These are phyloP conservation scores for Rhizoctonia solani DNA, from an alignment of 1,284 basidiomycete species.

Conservation along the genomic window DNA sequence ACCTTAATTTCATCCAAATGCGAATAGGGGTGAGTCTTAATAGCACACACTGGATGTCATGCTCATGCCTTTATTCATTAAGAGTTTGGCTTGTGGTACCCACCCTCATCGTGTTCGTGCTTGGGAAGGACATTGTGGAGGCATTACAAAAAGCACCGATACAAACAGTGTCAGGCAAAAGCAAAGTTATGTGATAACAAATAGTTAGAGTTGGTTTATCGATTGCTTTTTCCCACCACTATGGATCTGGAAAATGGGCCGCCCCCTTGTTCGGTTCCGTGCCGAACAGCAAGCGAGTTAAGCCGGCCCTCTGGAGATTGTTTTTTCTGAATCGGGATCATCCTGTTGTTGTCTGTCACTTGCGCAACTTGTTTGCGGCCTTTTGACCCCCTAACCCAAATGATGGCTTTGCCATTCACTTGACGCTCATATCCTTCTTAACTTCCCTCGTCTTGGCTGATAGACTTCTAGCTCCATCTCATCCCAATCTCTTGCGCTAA, in stretches of 20 bases:
- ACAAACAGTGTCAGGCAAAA: conserved; percentile 9
- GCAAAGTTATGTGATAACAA: background rate
- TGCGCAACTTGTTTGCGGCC: background rate
- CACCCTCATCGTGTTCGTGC: conserved; percentile 55
- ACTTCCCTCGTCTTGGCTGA: background rate
- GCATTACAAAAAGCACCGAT: conserved; percentile 54
- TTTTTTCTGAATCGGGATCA: conserved; percentile 18
- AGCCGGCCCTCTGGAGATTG: background rate
- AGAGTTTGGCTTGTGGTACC: conserved; percentile 78
- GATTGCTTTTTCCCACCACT: background rate
- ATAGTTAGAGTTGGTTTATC: background rate
- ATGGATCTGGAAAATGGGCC: background rate
- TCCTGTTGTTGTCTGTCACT: background rate
- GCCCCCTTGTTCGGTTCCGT: background rate
- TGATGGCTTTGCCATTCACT: conserved; percentile 5
- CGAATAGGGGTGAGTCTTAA: conserved; percentile 31
- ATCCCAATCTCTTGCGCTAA: background rate
- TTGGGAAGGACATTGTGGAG: conserved; percentile 61
- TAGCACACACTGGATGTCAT: background rate
- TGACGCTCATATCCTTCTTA: background rate
- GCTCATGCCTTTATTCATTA: conserved; percentile 4
- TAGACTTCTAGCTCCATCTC: conserved; percentile 7
- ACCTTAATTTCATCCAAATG: background rate
- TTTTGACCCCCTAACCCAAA: background rate
- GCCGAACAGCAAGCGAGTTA: conserved; percentile 15